These are phyloP conservation scores for Lachnum nothofagi DNA, from an alignment of 2,329 filamentous ascomycete species.

Conservation along the genomic window DNA sequence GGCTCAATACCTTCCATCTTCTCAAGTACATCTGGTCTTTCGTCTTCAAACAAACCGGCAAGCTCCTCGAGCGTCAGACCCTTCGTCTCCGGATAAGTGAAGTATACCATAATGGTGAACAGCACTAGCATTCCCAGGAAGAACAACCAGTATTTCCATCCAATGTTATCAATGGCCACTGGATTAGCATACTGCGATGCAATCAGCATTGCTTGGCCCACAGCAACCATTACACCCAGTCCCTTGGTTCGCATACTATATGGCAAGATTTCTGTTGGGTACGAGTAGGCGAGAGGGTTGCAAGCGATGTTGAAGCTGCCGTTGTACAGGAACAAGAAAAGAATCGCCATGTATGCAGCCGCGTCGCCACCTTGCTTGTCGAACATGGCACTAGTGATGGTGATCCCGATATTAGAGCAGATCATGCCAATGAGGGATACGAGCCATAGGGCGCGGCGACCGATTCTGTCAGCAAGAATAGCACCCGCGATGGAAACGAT, in stretches of 20 bases:
- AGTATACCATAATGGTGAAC: constrained; percentile 14
- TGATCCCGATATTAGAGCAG: constrained; percentile 29
- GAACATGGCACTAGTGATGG: constrained; percentile 15
- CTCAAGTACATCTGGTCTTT: neutral
- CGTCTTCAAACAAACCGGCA: constrained; percentile 23
- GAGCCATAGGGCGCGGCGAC: constrained; percentile 22
- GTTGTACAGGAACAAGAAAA: constrained; percentile 45
- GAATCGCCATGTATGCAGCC: constrained; percentile 28
- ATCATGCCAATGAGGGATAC: constrained; percentile 19
- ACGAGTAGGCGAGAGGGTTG: constrained; percentile 19
- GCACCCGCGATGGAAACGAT: constrained; percentile 44
- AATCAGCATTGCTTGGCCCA: constrained; percentile 14
- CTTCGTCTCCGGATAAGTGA: constrained; percentile 36
- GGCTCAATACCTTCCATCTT: constrained; percentile 11
- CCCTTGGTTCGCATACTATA: constrained; percentile 27
- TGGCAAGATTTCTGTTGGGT: constrained; percentile 21
- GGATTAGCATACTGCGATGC: constrained; percentile 35
- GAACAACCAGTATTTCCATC: constrained; percentile 29
- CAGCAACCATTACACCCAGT: constrained; percentile 1
- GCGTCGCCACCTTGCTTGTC: constrained; percentile 7
- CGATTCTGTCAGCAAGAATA: constrained; percentile 25
- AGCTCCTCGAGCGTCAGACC: constrained; percentile 39
- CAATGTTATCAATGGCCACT: constrained; percentile 31
- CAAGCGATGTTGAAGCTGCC: constrained; percentile 37
- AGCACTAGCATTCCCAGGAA: constrained; percentile 9